phyloP scores from a whole-genome alignment of 2,329 filamentous ascomycete species.

The Colletotrichum euphorbiae region DNA sequence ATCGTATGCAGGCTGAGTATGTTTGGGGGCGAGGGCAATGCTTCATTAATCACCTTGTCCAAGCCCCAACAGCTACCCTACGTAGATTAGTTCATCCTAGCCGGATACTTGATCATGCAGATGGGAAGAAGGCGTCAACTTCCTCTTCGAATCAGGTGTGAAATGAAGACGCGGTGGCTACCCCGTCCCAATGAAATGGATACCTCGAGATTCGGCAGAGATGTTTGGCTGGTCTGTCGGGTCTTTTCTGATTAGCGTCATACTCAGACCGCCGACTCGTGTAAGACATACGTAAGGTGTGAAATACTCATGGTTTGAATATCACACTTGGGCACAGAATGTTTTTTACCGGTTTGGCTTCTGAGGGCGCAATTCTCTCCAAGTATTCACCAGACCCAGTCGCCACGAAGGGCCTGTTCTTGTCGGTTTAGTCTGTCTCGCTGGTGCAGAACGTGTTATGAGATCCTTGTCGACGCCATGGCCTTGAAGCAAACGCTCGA shows the following conservation, averaged over 20 bases:
- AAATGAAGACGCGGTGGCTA: slow-evolving; percentile 4
- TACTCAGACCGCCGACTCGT: not conserved
- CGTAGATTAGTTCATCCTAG: slow-evolving; percentile 5
- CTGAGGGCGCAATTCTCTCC: not conserved
- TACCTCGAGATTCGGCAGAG: not conserved
- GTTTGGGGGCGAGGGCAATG: slow-evolving; percentile 1
- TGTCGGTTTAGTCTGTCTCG: not conserved
- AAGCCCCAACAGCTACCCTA: slow-evolving; percentile 21
- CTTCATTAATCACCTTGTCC: not conserved
- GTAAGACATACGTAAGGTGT: not conserved
- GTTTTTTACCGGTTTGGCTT: no score
- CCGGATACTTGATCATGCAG: slow-evolving; percentile 13
- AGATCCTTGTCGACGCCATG: not conserved
- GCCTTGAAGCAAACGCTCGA: not conserved
- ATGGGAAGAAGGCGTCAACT: slow-evolving; percentile 6
- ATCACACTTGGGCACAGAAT: no score
- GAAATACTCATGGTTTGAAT: not conserved
- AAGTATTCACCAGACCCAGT: not conserved
- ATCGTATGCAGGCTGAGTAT: slow-evolving; percentile 7
- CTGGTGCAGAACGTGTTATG: not conserved
- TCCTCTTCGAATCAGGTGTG: not conserved
- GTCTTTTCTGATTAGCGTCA: not conserved
- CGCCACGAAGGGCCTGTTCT: not conserved
- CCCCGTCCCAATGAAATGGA: not conserved
- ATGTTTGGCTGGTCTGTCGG: not conserved